Base-by-base conservation (phyloP, 2,329 filamentous ascomycete genomes). In the Pseudomassariella vexata region DNA sequence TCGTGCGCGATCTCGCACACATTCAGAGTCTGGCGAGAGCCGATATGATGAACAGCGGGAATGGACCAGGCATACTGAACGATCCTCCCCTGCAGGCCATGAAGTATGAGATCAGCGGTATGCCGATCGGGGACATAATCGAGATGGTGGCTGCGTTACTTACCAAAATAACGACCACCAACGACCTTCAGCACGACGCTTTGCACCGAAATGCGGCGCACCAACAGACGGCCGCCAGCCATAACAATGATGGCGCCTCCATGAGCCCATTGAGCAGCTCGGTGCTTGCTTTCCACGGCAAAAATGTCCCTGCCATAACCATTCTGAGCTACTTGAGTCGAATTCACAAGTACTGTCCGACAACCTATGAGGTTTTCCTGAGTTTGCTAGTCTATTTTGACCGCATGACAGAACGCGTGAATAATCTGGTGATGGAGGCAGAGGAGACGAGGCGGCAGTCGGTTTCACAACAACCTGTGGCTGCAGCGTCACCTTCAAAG, bases 331-430 rank as follows among this genome's bases (percentile, higher is more conserved):
- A 98, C 51, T 66, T 98, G 32, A 90, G 82, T 49, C 81, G 92
- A 38, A 96, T 98, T 55, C 90, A 98, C 64, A 95, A 95, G 64
- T 98, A 98, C 62, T 98, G 92, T 52, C 92, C 92, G 1, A 96
- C 92, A 5, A 96, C 92, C 1, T 98, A 95, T 55, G 92, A 98
- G 60, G 92, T 98, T 0, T 98, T 98, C 53, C 65, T 98, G 38
- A 95, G 89, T 54, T 63, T 98, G 49, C 65, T 98, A 34, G 89
- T 98, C 19, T 98, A 96, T 60, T 98, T 98, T 60, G 92, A 98
- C 57, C 84, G 92, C 40, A 98, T 98, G 92, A 95, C 90, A 25
- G 92, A 96, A 57, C 76, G 87, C 37, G 88, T 96, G 37, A 96
- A 96, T 54, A 81, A 83, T 26, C 72, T 82, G 36, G 82, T 87